Conservation (phyloP, 139 green algal species). For the Chlamydomonas sp. region DNA sequence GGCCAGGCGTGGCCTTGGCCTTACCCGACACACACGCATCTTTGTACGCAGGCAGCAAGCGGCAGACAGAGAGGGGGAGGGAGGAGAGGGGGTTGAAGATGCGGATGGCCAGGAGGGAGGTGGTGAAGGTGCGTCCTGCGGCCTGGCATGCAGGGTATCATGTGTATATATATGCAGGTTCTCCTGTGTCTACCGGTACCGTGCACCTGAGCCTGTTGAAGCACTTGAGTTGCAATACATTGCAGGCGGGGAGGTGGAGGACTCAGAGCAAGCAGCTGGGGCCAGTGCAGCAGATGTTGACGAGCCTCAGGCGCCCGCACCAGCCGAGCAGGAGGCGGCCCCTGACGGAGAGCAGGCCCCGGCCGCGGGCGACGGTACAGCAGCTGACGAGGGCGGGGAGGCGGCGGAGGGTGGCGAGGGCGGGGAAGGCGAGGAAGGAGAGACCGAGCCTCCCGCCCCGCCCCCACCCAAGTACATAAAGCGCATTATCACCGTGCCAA, state of each 20-base stretch:
- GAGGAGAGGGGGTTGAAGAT: no score
- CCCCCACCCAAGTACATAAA: conserved; percentile 20
- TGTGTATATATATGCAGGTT: not conserved
- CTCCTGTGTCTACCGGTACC: not conserved
- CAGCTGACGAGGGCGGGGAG: not conserved
- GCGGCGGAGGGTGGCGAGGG: not conserved
- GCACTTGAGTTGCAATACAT: not conserved
- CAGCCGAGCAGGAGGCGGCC: not conserved
- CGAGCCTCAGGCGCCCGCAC: not conserved
- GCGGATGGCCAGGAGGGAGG: no score
- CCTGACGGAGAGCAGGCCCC: not conserved
- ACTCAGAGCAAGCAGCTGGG: not conserved
- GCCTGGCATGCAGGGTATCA: not conserved
- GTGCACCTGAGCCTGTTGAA: not conserved
- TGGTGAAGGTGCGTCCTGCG: not conserved
- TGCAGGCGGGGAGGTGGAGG: not conserved
- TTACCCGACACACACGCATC: no score
- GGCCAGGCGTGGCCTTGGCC: no score
- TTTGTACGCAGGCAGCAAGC: no score
- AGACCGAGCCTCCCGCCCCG: not conserved
- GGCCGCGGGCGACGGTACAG: not conserved
- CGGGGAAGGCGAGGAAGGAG: not conserved
- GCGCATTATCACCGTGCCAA: conserved; percentile 46
- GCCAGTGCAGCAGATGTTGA: conserved; percentile 5
- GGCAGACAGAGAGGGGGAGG: no score